phyloP scores from a whole-genome alignment of 352 stramenopile species.

The Pythium inflatum region DNA sequence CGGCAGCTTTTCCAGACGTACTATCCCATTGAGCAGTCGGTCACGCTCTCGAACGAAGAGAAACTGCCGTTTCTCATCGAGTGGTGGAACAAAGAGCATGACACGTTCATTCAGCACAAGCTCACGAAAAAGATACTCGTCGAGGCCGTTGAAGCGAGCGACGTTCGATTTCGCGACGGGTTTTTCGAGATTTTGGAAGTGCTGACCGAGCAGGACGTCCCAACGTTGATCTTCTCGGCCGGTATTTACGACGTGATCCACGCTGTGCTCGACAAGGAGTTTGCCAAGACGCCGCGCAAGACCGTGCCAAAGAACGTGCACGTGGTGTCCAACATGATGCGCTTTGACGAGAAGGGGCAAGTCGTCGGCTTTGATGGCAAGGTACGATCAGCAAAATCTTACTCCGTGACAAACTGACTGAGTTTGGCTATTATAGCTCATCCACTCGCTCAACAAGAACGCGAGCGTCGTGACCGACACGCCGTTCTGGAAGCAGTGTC shows the following conservation, averaged over 20 bases:
- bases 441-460: slow-evolving; percentile 85
- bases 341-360: slow-evolving; percentile 53
- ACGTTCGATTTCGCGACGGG: slow-evolving; percentile 60
- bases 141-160: slow-evolving; percentile 49
- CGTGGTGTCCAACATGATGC: slow-evolving; percentile 85
- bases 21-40: slow-evolving; percentile 73
- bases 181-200: slow-evolving; percentile 71
- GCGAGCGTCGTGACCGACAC: slow-evolving; percentile 63
- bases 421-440: slow-evolving; percentile 49
- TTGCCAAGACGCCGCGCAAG: slow-evolving; percentile 38
- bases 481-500: slow-evolving; percentile 75
- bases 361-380: slow-evolving; percentile 58
- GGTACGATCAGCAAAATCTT: no score
- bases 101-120: slow-evolving; percentile 57
- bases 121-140: slow-evolving; percentile 47
- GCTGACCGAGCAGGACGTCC: slow-evolving; percentile 56
- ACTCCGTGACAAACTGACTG: no score
- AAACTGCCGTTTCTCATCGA: slow-evolving; percentile 76
- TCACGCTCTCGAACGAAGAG: slow-evolving; percentile 51
- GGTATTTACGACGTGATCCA: slow-evolving; percentile 82
- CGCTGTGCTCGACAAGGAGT: slow-evolving; percentile 66
- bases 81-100: slow-evolving; percentile 66
- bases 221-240: slow-evolving; percentile 75
- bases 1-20: slow-evolving; percentile 60
- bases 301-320: slow-evolving; percentile 63